Percentiles rank a stretch among this genome's conserved stretches.
Conservation (phyloP, 805 yeast genomes). For the Ogataea minuta region DNA sequence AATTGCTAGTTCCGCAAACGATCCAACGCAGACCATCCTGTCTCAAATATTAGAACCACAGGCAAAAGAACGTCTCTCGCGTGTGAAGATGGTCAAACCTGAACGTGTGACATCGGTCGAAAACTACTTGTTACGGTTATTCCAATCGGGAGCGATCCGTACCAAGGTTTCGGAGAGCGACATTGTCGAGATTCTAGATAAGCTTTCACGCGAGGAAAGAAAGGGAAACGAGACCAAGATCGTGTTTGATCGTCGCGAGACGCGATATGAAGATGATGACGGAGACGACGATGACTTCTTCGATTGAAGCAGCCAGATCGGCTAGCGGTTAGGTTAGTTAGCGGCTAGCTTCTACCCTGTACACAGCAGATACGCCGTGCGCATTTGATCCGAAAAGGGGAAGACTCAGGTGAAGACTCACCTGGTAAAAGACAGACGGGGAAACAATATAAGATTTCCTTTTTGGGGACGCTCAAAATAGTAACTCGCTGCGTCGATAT, state of each 20-base stretch:
- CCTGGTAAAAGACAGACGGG: too few relatives aligned
- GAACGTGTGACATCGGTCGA: slow-evolving; percentile 91
- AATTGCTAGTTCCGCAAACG: slow-evolving; percentile 14
- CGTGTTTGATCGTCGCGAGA: slow-evolving; percentile 49
- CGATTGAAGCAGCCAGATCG: slow-evolving; percentile 27
- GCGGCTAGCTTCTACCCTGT: too few relatives aligned
- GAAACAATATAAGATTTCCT: too few relatives aligned
- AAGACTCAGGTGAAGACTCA: too few relatives aligned
- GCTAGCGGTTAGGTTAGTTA: too few relatives aligned
- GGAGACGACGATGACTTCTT: slow-evolving; percentile 34
- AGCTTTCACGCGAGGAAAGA: slow-evolving; percentile 70
- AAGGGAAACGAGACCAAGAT: slow-evolving; percentile 62
- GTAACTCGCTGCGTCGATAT: too few relatives aligned
- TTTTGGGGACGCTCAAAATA: too few relatives aligned
- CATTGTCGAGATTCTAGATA: slow-evolving; percentile 78
- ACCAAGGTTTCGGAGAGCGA: slow-evolving; percentile 78
- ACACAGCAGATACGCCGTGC: too few relatives aligned
- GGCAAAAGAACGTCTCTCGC: slow-evolving; percentile 83
- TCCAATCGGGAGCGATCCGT: slow-evolving; percentile 71
- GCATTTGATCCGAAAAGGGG: neutral
- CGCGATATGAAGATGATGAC: slow-evolving; percentile 20
- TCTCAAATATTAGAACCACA: slow-evolving; percentile 74
- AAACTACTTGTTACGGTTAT: slow-evolving; percentile 67
- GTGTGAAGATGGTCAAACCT: slow-evolving; percentile 86
- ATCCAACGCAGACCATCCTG: slow-evolving; percentile 37